Base-by-base conservation (phyloP, 805 yeast species). In the Spathaspora arborariae region DNA sequence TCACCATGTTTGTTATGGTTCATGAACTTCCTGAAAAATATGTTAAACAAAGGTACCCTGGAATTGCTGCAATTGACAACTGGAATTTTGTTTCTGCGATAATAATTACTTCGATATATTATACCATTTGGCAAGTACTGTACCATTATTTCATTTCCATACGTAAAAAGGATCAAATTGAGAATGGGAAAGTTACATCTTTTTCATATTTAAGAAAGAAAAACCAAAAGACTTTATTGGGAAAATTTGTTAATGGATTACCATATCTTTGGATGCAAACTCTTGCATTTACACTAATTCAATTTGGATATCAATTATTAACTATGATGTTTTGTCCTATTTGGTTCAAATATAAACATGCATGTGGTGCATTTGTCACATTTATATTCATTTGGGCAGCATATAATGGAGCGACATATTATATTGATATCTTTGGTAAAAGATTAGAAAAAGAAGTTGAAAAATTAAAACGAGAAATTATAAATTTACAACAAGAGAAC, bases 331-430 rank as follows among this genome's bases (percentile, higher is more conserved):
- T 89, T 4, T 88, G 96, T 58, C 96, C 97, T 0, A 61, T 94
- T n/a, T 88, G 96, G 85, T 88, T 88, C 65, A 72, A 76, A 39
- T 78, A 82, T 61, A 83, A 84, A 56, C 65, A 68, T 39, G 78
- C 87, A 1, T 88, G 94, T 20, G 79, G 84, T 0, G 53, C 74
- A 0, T 91, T 90, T 58, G 75, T 92, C 52, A 65, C 80, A 1
- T 74, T 78, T 43, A 88, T 92, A n/a, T 90, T 91, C 55, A 63
- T 82, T 40, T 76, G 80, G 62, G 95, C 98, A 1, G 75, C 90
- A 37, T 89, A 85, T 62, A 91, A 94, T 54, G 99, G 99, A 22
- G 99, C 98, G 2, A 88, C 96, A 0, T 92, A 88, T 62, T 92
- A 92, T 63, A 76, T 94, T 47, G 98, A 92, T 57, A 84, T 85